A percentile compares a stretch with the other conserved stretches of the same genome.
Conservation (phyloP, 441 rosid species). For the Jatropha multifida region DNA sequence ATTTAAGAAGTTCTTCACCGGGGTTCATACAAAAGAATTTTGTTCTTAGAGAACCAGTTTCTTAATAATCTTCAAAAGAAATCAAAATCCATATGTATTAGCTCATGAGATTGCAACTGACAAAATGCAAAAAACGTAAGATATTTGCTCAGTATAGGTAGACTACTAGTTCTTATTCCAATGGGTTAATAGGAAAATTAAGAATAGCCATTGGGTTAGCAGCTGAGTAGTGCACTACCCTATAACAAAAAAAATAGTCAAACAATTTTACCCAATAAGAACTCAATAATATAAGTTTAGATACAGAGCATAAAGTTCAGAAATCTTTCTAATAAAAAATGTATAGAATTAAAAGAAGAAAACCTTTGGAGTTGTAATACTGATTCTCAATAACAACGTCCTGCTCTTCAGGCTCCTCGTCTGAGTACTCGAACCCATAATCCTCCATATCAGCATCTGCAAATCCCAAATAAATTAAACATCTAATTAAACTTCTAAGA, state of each 20-base stretch:
- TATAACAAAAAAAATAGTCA: neutral
- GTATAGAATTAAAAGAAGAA: neutral
- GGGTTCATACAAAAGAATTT: neutral
- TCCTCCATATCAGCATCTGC: slow-evolving; percentile 99
- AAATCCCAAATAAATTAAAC: neutral
- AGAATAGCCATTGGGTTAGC: neutral
- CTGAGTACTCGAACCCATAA: slow-evolving; percentile 96
- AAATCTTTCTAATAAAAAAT: neutral
- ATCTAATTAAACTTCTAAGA: neutral
- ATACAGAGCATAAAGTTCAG: too few relatives aligned
- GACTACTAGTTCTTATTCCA: neutral
- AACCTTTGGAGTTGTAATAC: slow-evolving; percentile 94
- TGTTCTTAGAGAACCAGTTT: neutral
- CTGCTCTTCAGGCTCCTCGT: slow-evolving; percentile 97
- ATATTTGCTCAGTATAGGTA: neutral
- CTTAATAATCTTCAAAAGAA: neutral
- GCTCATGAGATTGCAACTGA: neutral
- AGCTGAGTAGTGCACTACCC: neutral
- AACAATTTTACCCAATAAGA: neutral
- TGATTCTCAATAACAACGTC: slow-evolving; percentile 98
- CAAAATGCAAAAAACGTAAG: neutral
- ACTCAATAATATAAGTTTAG: neutral
- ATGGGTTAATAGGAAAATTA: neutral
- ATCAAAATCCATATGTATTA: neutral
- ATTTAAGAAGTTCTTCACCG: too few relatives aligned